Conservation (phyloP, 2,329 filamentous ascomycete genomes). For the Capronia americana region DNA sequence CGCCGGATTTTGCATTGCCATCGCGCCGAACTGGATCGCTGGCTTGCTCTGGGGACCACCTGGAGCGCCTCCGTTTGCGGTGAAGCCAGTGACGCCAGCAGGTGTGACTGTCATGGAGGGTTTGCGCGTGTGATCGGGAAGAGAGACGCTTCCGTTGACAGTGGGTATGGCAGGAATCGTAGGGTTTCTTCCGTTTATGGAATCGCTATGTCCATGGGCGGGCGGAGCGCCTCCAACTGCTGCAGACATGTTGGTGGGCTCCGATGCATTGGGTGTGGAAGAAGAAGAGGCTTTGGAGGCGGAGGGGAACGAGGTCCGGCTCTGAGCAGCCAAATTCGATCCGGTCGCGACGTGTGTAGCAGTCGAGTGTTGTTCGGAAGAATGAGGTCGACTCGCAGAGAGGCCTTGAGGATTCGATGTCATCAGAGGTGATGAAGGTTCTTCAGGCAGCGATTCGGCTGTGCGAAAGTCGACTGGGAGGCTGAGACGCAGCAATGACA, state of each 20-base stretch:
- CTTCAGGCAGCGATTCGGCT: conserved; percentile 21
- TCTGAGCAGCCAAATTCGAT: conserved; percentile 38
- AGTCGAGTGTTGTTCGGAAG: conserved; percentile 24
- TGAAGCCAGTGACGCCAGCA: conserved; percentile 75
- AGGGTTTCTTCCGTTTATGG: conserved; percentile 48
- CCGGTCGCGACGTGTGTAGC: conserved; percentile 32
- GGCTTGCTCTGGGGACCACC: conserved; percentile 54
- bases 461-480: conserved; percentile 30
- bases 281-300: conserved; percentile 31
- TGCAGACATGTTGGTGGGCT: conserved; percentile 42
- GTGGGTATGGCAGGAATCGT: conserved; percentile 66
- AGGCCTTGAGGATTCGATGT: conserved; percentile 33
- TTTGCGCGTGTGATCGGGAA: conserved; percentile 79
- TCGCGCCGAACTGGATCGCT: conserved; percentile 66
- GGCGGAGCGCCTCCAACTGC: conserved; percentile 40
- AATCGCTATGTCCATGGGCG: conserved; percentile 37
- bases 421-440: conserved; percentile 35
- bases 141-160: conserved; percentile 67
- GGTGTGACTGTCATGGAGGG: conserved; percentile 90
- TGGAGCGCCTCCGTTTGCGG: conserved; percentile 76
- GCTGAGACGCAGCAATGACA: conserved; percentile 34
- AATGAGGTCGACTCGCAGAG: conserved; percentile 29
- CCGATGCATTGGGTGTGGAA: conserved; percentile 40
- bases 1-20: conserved; percentile 68
- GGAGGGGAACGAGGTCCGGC: conserved; percentile 34